phyloP scores from a whole-genome alignment of 768 basidiomycete species.

The Fistulinella prunicolor region DNA sequence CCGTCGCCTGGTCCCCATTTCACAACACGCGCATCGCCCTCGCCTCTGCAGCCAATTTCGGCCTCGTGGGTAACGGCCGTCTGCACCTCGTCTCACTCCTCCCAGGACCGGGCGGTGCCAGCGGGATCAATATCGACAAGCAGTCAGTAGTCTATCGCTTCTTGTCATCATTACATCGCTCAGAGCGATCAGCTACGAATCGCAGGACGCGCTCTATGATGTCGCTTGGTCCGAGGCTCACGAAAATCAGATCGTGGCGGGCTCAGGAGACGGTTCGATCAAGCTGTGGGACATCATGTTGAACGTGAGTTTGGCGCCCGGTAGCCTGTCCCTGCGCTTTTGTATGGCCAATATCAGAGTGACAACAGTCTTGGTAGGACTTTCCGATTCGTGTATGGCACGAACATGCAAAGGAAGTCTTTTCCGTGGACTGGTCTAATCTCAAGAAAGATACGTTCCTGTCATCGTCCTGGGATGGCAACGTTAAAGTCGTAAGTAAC shows the following conservation, averaged over 20 bases:
- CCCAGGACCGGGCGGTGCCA: conserved; percentile 44
- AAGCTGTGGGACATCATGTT: conserved; percentile 88
- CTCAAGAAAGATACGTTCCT: conserved; percentile 83
- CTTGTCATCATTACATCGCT: conserved; percentile 5
- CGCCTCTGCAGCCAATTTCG: conserved; percentile 89
- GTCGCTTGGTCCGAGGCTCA: conserved; percentile 94
- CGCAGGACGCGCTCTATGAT: conserved; percentile 88
- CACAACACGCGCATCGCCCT: conserved; percentile 70
- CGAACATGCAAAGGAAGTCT: conserved; percentile 91
- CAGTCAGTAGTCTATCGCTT: conserved; percentile 47
- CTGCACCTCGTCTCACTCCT: conserved; percentile 61
- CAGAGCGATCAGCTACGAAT: conserved; percentile 63
- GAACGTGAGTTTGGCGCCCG: conserved; percentile 62
- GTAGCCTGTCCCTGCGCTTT: no score
- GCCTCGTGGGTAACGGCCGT: conserved; percentile 93
- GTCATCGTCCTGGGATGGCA: conserved; percentile 91
- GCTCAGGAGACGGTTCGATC: conserved; percentile 87
- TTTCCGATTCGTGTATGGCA: conserved; percentile 90
- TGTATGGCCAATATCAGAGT: conserved; percentile 25
- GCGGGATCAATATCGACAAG: conserved; percentile 57
- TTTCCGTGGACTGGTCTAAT: conserved; percentile 95
- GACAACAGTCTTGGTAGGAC: conserved; percentile 52
- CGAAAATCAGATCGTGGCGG: conserved; percentile 89
- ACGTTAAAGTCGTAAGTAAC: conserved; percentile 74
- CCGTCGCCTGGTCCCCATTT: conserved; percentile 83